Conservation (phyloP, 495 filamentous ascomycete species). For the Tuber borchii region DNA sequence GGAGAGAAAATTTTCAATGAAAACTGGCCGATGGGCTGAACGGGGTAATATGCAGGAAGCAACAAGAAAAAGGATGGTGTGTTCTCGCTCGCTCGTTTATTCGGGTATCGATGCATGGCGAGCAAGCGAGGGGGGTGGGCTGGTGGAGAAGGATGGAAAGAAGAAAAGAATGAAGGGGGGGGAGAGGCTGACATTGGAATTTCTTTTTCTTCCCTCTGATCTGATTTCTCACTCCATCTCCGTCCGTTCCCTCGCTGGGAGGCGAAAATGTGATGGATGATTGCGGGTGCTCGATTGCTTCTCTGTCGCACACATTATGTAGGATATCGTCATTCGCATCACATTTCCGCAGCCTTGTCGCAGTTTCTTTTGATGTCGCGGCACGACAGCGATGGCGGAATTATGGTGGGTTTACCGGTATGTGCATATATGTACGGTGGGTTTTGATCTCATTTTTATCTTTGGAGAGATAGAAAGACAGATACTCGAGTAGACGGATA, state of each 20-base stretch:
- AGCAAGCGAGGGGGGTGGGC: neutral
- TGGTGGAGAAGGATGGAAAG: neutral
- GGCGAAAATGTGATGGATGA: neutral
- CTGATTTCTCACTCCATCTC: neutral
- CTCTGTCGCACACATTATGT: neutral
- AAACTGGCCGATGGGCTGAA: neutral
- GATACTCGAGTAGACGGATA: neutral
- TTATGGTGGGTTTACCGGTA: neutral
- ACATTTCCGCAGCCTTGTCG: neutral
- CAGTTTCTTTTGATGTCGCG: neutral
- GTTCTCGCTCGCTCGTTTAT: neutral
- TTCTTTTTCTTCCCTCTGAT: neutral
- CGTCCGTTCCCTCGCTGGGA: neutral
- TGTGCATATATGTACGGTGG: neutral
- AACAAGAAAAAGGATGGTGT: neutral
- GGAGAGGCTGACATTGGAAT: neutral
- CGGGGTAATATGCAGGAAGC: neutral
- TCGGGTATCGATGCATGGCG: neutral
- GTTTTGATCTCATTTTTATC: neutral
- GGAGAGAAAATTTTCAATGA: neutral
- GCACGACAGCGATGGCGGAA: neutral
- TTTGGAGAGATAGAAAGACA: neutral
- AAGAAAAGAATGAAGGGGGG: neutral
- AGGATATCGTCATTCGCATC: neutral
- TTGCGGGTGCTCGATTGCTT: neutral